Base-by-base conservation (phyloP, 2,329 filamentous ascomycete species). In the Pyrenochaeta sp. region DNA sequence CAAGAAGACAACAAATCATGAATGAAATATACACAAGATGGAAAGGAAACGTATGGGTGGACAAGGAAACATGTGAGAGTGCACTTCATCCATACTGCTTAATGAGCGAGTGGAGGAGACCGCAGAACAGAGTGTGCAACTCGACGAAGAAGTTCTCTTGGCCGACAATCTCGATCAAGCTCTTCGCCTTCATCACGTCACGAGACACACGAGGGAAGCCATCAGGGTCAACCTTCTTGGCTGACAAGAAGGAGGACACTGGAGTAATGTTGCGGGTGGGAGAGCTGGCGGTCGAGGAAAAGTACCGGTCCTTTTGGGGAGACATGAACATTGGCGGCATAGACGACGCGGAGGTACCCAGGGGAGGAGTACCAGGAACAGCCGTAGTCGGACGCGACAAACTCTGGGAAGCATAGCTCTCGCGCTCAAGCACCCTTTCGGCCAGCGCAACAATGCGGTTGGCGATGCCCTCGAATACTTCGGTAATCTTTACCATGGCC, bases 131-230 rank as follows among this genome's bases (percentile, higher is more conserved):
- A 29, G 78, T 79, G 66, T 86, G 84, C 7, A 86, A 69, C 58
- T 85, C 81, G 10, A 84, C 80, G 61, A 86, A 86, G 60, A 86
- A 82, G 69, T 81, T 80, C 52, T 84, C 82, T 50, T 84, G 82
- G 32, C 83, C 84, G 5, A 85, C 81, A 44, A 86, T 85, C 64
- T 86, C 84, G 12, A 81, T 79, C n/a, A 86, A 72, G 49, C 81
- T 83, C 56, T 84, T 80, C 18, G 83, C 82, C 42, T 81, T 80
- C 62, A 83, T 81, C 49, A 73, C 64, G 29, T 83, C 82, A 42
- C 82, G 82, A 4, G 77, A 78, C 7, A 82, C 75, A 40, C 83
- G 79, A 33, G 81, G 78, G 52, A 82, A 82, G 6, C 84, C 83
- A 61, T 84, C 81, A 2, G 83, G 82, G 56, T 86, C 84, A 20